These are phyloP conservation scores for Whalleya microplaca DNA, from an alignment of 2,329 filamentous ascomycete species.

Conservation along the genomic window DNA sequence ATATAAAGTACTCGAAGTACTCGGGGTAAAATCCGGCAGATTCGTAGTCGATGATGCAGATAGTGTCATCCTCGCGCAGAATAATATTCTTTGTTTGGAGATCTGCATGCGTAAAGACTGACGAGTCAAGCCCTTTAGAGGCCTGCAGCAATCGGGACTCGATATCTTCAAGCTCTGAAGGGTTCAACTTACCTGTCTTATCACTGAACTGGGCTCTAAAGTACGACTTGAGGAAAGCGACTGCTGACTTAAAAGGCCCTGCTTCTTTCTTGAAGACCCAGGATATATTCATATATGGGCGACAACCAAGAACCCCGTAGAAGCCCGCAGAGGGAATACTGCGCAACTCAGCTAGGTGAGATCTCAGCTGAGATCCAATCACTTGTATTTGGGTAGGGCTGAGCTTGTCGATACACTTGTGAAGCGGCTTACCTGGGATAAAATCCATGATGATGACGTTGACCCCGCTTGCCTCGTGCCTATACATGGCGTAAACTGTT, in stretches of 20 bases:
- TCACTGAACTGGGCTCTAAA: neutral
- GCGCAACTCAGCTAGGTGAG: slow-evolving; percentile 5
- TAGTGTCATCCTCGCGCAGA: slow-evolving; percentile 22
- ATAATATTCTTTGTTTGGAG: slow-evolving; percentile 41
- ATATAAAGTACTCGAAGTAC: slow-evolving; percentile 6
- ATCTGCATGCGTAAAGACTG: slow-evolving; percentile 40
- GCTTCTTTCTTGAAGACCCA: slow-evolving; percentile 37
- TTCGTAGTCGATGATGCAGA: slow-evolving; percentile 47
- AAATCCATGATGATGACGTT: slow-evolving; percentile 22
- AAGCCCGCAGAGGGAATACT: slow-evolving; percentile 2
- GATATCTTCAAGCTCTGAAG: slow-evolving; percentile 28
- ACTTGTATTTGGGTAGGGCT: neutral
- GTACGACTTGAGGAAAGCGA: neutral
- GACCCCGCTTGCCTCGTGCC: slow-evolving; percentile 14
- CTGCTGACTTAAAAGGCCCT: slow-evolving; percentile 8
- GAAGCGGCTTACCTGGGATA: neutral
- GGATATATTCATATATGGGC: slow-evolving; percentile 22
- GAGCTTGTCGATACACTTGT: neutral
- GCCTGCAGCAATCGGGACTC: slow-evolving; percentile 7
- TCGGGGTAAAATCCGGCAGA: slow-evolving; percentile 34
- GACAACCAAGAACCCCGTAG: neutral
- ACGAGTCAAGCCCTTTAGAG: slow-evolving; percentile 24
- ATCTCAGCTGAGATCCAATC: slow-evolving; percentile 2
- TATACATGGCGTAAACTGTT: slow-evolving; percentile 38
- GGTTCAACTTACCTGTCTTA: slow-evolving; percentile 32